These are phyloP conservation scores for Botryosphaeria dothidea DNA, from an alignment of 2,329 filamentous ascomycete species.

Conservation along the genomic window DNA sequence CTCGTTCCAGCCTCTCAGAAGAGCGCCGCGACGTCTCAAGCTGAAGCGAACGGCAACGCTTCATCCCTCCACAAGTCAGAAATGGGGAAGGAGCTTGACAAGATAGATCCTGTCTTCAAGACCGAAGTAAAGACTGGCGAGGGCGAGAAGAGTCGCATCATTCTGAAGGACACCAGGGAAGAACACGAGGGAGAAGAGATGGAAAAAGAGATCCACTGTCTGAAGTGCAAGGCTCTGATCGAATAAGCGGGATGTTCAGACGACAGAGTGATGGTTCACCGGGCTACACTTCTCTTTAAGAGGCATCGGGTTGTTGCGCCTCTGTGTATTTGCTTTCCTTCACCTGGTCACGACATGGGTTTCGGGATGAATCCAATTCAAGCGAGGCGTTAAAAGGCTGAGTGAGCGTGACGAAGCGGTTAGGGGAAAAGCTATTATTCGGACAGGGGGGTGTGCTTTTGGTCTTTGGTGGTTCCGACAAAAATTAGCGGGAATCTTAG, in stretches of 20 bases:
- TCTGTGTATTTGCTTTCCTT: background rate
- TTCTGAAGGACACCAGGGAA: background rate
- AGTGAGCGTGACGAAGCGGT: background rate
- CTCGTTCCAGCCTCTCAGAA: background rate
- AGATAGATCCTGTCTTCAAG: background rate
- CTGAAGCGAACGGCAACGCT: background rate
- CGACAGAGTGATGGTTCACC: background rate
- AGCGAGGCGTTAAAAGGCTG: conserved; percentile 9
- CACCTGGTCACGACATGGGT: background rate
- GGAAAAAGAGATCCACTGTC: background rate
- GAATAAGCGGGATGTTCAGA: background rate
- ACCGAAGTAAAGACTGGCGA: background rate
- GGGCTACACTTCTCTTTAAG: background rate
- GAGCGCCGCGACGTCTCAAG: background rate
- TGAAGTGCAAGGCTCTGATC: background rate
- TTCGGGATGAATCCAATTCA: background rate
- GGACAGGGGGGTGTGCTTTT: background rate
- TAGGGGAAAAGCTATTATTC: background rate
- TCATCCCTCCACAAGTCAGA: background rate
- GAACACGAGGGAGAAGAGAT: background rate
- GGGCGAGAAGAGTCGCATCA: background rate
- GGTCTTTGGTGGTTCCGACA: background rate
- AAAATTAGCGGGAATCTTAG: background rate
- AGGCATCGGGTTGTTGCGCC: background rate
- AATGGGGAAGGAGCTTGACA: background rate